Conservation (phyloP, 768 basidiomycete species). For the Lactarius tabidus region DNA sequence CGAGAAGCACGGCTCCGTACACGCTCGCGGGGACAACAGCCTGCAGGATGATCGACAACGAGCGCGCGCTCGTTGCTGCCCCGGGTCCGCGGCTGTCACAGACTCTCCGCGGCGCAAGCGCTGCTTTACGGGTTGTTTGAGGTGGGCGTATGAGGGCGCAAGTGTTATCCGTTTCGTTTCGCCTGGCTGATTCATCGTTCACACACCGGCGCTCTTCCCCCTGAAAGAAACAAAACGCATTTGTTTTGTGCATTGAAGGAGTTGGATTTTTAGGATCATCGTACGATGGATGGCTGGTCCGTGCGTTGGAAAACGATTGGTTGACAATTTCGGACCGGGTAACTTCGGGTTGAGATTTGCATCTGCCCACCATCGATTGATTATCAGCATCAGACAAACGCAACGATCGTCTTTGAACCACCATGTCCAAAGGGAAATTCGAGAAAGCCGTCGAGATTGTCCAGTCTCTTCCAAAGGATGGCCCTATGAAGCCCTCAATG, state of each 20-base stretch:
- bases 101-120: slow-evolving; percentile 22
- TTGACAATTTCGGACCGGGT: neutral
- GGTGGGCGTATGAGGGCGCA: neutral
- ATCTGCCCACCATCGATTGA: slow-evolving; percentile 6
- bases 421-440: slow-evolving; percentile 71
- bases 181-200: neutral
- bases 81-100: slow-evolving; percentile 21
- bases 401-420: slow-evolving; percentile 11
- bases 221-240: too few relatives aligned
- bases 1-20: slow-evolving; percentile 20
- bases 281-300: neutral
- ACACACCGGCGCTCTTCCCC: too few relatives aligned
- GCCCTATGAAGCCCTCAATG: slow-evolving; percentile 67
- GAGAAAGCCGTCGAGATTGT: slow-evolving; percentile 71
- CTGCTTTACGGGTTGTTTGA: neutral
- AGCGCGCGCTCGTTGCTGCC: slow-evolving; percentile 17
- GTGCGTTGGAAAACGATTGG: neutral
- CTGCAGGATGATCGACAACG: slow-evolving; percentile 18
- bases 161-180: neutral
- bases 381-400: neutral
- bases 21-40: slow-evolving; percentile 7
- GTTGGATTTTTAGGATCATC: too few relatives aligned
- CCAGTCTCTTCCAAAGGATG: slow-evolving; percentile 66
- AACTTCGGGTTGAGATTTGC: neutral
- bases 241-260: too few relatives aligned